phyloP scores from a whole-genome alignment of 305 asterid species.

The Rubia balearica region DNA sequence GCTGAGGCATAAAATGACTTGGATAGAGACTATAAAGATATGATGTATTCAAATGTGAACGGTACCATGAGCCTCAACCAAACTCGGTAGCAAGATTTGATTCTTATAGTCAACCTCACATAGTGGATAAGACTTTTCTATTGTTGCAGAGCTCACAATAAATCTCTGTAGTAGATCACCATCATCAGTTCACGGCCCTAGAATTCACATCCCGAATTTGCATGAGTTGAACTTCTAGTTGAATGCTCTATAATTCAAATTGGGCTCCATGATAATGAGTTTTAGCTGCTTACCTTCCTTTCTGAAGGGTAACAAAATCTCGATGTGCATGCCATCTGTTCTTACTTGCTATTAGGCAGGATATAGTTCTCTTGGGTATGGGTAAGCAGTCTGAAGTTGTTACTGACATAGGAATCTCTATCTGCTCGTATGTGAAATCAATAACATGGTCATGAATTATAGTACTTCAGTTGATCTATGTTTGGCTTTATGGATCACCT shows the following conservation, averaged over 20 bases:
- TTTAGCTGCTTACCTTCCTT: background rate
- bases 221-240: background rate
- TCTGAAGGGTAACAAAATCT: background rate
- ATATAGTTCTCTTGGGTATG: background rate
- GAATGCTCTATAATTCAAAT: background rate
- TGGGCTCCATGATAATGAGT: background rate
- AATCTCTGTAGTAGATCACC: background rate
- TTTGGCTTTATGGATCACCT: background rate
- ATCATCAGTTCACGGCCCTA: background rate
- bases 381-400: constrained; percentile 2
- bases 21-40: no score
- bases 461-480: background rate
- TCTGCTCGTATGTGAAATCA: constrained; percentile 1
- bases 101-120: no score
- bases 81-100: no score
- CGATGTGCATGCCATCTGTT: background rate
- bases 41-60: no score
- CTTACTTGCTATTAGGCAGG: background rate
- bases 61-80: no score
- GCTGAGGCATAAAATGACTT: no score
- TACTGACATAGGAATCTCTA: background rate
- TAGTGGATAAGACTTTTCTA: no score
- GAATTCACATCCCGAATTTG: background rate
- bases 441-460: background rate
- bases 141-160: background rate